A percentile compares a stretch with the other conserved stretches of the same genome.
Evolutionary conservation across 2,329 filamentous ascomycete species (phyloP).

Genomic region (Corinectria fuckeliana): DNA sequence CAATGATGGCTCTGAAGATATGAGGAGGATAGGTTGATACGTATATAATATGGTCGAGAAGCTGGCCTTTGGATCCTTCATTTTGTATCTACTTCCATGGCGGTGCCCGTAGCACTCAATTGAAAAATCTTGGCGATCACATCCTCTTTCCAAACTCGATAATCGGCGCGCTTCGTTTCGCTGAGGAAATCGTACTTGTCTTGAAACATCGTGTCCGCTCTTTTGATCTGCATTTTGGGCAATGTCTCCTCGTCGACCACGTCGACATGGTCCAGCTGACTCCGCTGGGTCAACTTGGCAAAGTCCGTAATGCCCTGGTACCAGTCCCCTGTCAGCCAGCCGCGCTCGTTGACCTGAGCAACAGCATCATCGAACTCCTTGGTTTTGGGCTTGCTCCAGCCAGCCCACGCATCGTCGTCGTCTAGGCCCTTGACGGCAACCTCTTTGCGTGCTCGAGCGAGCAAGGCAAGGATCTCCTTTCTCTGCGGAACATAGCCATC

Average conservation of each 20-base stretch:
- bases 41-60: slow-evolving; percentile 35
- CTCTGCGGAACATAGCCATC: slow-evolving; percentile 53
- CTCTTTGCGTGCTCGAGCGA: slow-evolving; percentile 50
- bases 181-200: slow-evolving; percentile 75
- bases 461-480: slow-evolving; percentile 54
- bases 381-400: slow-evolving; percentile 56
- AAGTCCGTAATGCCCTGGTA: slow-evolving; percentile 65
- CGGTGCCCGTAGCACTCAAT: slow-evolving; percentile 34
- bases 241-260: slow-evolving; percentile 43
- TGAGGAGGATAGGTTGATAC: slow-evolving; percentile 25
- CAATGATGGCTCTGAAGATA: slow-evolving; percentile 19
- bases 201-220: slow-evolving; percentile 76
- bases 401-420: slow-evolving; percentile 59
- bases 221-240: slow-evolving; percentile 51
- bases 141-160: slow-evolving; percentile 66
- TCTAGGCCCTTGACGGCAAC: slow-evolving; percentile 46
- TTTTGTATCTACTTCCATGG: slow-evolving; percentile 46
- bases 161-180: slow-evolving; percentile 66
- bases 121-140: slow-evolving; percentile 65
- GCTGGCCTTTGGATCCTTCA: slow-evolving; percentile 32
- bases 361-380: slow-evolving; percentile 69
- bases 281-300: slow-evolving; percentile 43
- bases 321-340: slow-evolving; percentile 70
- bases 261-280: slow-evolving; percentile 44
- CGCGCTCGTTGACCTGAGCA: slow-evolving; percentile 59